Conservation (phyloP, 108 stramenopile species). For the Pseudonitzschia multiseries region DNA sequence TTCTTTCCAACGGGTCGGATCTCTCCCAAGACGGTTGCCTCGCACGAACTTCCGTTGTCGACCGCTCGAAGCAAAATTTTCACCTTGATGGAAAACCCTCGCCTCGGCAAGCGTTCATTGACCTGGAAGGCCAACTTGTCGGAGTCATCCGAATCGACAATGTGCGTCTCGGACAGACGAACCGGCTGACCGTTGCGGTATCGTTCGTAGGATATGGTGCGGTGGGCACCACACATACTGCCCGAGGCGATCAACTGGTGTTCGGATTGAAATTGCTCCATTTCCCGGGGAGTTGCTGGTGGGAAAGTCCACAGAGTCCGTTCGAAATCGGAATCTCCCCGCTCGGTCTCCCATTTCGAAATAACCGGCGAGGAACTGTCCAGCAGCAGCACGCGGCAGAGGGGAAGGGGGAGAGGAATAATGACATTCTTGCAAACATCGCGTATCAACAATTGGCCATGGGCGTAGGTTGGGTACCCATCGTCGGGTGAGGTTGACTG, state of each 20-base stretch:
- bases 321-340: constrained; percentile 67
- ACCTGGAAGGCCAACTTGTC: constrained; percentile 57
- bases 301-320: constrained; percentile 74
- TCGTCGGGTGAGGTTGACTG: constrained; percentile 51
- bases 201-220: constrained; percentile 67
- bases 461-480: constrained; percentile 60
- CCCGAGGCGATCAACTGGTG: constrained; percentile 74
- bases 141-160: constrained; percentile 73
- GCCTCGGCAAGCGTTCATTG: constrained; percentile 66
- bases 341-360: constrained; percentile 69
- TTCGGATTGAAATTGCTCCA: constrained; percentile 65
- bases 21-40: constrained; percentile 62
- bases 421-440: constrained; percentile 63
- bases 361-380: constrained; percentile 81
- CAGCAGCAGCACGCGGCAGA: constrained; percentile 71
- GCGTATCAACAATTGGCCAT: constrained; percentile 64
- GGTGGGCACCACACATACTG: constrained; percentile 71
- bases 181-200: constrained; percentile 54
- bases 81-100: constrained; percentile 79
- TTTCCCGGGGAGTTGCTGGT: constrained; percentile 68
- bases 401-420: constrained; percentile 62
- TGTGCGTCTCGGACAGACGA: constrained; percentile 64
- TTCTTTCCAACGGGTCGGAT: constrained; percentile 83
- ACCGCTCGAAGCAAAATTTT: constrained; percentile 53
- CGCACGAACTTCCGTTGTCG: constrained; percentile 49